Base-by-base conservation (phyloP, 176 grass and related monocot species). In the Triticum urartu region DNA sequence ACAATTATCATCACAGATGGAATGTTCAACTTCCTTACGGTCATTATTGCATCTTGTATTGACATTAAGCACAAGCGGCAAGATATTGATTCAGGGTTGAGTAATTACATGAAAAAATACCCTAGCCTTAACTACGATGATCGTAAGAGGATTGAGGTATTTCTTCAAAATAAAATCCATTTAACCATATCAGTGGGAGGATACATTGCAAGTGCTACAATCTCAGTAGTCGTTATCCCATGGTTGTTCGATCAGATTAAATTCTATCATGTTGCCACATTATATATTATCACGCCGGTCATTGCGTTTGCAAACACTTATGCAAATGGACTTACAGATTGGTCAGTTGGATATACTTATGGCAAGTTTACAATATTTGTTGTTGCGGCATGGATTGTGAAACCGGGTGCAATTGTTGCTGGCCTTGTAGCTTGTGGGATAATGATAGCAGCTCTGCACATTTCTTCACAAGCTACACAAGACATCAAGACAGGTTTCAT, bases 111-210 rank as follows among this genome's bases (percentile, higher is more conserved):
- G 7, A 40, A 11, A 26, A 80, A 66, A 63, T 58, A 87, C n/a
- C 91, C 88, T 1, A 88, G 77, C 81, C 81, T 91, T 21, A 93
- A 72, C 59, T 97, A 90, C 10, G 94, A 97, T 25, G 94, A 97
- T 24, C 88, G 83, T 15, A 89, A 85, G 25, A 83, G 94, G 79
- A 79, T 85, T 15, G 82, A 87, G 10, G 10, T 85, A 15, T 90
- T 90, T 68, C 54, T 97, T 14, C 45, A 68, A 4, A 79, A 85
- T 12, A 39, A 21, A 21, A 70, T 91, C 36, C 89, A 87, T 7
- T 4, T 11, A 18, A 7, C 38, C 1, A 4, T 62, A 17, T 81
- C 84, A 33, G n/a, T 85, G 1, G 45, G 15, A 0, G 87, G 81
- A 63, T 94, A 89, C 33, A 69, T 89, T 17, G 0, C 20, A 17